phyloP scores from a whole-genome alignment of 371 early-diverging fungal genomes.

The Apophysomyces sp. region DNA sequence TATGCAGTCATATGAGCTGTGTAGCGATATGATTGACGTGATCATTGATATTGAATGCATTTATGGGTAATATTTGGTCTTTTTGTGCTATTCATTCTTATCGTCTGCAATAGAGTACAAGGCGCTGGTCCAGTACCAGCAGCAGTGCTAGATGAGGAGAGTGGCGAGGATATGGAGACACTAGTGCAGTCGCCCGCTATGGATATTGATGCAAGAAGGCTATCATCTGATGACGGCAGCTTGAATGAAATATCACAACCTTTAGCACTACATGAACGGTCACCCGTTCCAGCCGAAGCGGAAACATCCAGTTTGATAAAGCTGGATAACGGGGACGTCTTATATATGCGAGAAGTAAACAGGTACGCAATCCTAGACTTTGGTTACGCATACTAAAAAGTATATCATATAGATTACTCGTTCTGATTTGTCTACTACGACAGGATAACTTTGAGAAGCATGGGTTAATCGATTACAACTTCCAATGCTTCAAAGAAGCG shows the following conservation, averaged over 20 bases:
- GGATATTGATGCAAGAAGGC: neutral
- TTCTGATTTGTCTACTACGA: conserved; percentile 80
- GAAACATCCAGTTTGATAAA: conserved; percentile 67
- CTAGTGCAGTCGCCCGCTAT: neutral
- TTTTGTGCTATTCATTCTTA: neutral
- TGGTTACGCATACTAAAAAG: neutral
- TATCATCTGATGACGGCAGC: neutral
- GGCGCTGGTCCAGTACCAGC: conserved; percentile 6
- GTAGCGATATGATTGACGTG: conserved; percentile 94
- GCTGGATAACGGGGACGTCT: conserved; percentile 80
- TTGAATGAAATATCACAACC: neutral
- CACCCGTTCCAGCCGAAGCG: conserved; percentile 13
- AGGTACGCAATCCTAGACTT: conserved; percentile 38
- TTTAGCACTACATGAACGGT: neutral
- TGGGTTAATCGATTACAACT: conserved; percentile 89
- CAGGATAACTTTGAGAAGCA: conserved; percentile 88
- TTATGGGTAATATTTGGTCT: conserved; percentile 60
- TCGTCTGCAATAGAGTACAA: neutral
- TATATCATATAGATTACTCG: conserved; percentile 58
- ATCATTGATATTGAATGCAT: conserved; percentile 83
- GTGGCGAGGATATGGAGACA: conserved; percentile 10
- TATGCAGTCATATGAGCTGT: conserved; percentile 89
- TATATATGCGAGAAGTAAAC: conserved; percentile 82
- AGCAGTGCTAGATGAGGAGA: conserved; percentile 7
- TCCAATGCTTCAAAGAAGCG: conserved; percentile 76